A percentile compares a stretch with the other conserved stretches of the same genome.
Conservation (phyloP, 1,139 yeast species). For the Kodamaea suecica region DNA sequence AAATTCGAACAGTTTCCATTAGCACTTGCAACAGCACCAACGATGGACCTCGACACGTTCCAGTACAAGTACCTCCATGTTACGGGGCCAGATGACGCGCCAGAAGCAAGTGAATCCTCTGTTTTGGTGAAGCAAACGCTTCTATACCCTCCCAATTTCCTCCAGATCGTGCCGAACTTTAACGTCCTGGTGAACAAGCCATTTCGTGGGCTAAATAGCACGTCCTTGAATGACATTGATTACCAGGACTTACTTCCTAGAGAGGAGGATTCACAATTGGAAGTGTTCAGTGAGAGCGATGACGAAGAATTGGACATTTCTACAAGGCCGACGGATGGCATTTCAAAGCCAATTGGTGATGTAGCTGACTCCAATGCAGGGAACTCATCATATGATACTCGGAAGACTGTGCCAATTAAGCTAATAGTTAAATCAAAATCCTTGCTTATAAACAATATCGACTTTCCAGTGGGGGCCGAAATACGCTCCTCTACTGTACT, state of each 20-base stretch:
- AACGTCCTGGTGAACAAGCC: slow-evolving; percentile 33
- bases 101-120: not conserved
- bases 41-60: slow-evolving; percentile 1
- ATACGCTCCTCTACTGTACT: slow-evolving; percentile 15
- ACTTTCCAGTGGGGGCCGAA: slow-evolving; percentile 32
- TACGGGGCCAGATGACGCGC: not conserved
- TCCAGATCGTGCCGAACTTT: slow-evolving; percentile 32
- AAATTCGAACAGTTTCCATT: no score
- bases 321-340: not conserved
- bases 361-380: not conserved
- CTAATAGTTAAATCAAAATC: slow-evolving; percentile 39
- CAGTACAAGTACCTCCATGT: slow-evolving; percentile 1
- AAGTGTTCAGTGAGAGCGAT: slow-evolving; percentile 36
- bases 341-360: not conserved
- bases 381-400: not conserved
- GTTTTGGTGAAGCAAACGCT: slow-evolving; percentile 31
- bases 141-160: slow-evolving; percentile 36
- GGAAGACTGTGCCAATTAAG: slow-evolving; percentile 6
- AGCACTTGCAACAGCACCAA: no score
- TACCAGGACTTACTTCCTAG: slow-evolving; percentile 36
- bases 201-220: slow-evolving; percentile 31
- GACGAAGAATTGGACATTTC: slow-evolving; percentile 19
- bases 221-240: slow-evolving; percentile 31
- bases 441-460: slow-evolving; percentile 31
- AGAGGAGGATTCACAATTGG: slow-evolving; percentile 40